Percentiles rank a stretch among this genome's conserved stretches.
phyloP scores from a whole-genome alignment of 805 yeast species.

The Myxozyma neotropica region DNA sequence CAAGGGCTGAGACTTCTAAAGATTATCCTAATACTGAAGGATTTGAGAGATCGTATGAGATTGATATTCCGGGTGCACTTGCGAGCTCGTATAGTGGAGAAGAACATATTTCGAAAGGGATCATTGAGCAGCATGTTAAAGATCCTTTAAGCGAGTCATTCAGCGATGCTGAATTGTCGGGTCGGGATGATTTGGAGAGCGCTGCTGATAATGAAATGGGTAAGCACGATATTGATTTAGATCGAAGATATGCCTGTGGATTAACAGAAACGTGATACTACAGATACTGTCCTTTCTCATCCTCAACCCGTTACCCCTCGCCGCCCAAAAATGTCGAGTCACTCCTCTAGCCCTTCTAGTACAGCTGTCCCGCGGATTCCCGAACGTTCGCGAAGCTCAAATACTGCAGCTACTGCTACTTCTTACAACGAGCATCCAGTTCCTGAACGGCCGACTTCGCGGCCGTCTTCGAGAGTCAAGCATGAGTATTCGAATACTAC shows the following conservation, averaged over 20 bases:
- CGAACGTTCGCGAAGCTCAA: constrained; percentile 12
- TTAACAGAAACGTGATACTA: no score
- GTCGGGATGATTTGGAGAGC: background rate
- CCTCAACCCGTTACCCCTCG: constrained; percentile 18
- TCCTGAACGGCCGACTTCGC: constrained; percentile 7
- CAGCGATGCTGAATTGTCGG: constrained; percentile 18
- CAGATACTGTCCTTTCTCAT: background rate
- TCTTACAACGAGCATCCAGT: background rate
- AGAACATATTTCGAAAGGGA: constrained; percentile 22
- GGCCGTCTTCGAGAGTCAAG: background rate
- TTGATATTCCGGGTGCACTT: background rate
- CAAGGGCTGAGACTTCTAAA: constrained; percentile 28
- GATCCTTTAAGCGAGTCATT: constrained; percentile 7
- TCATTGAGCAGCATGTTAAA: constrained; percentile 10
- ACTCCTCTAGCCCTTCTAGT: background rate
- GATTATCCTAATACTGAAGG: background rate
- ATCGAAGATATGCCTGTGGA: background rate
- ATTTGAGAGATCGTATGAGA: background rate
- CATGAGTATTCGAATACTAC: background rate
- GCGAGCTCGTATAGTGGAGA: constrained; percentile 21
- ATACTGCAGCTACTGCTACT: background rate
- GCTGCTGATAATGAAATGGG: background rate
- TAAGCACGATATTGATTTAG: background rate
- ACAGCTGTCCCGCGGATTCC: constrained; percentile 15
- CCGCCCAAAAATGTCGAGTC: constrained; percentile 12